A percentile compares a stretch with the other conserved stretches of the same genome.
These are phyloP conservation scores for Acacia confusa DNA, from an alignment of 306 rosid genomes.

Conservation along the genomic window DNA sequence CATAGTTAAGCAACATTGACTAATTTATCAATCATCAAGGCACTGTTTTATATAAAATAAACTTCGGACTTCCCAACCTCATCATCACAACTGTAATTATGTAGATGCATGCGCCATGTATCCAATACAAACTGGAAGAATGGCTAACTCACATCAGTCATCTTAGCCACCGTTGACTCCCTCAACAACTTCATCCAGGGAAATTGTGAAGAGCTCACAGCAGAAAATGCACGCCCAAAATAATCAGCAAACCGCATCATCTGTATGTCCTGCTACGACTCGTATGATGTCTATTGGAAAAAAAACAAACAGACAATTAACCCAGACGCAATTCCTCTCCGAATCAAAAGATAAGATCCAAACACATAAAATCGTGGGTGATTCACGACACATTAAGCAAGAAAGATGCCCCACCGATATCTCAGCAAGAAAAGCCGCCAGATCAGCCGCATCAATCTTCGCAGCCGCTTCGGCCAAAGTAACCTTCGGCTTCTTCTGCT, in stretches of 20 bases:
- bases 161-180: slow-evolving; percentile 79
- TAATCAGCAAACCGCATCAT: slow-evolving; percentile 91
- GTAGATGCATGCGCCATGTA: not conserved
- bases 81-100: not conserved
- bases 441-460: slow-evolving; percentile 71
- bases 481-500: slow-evolving; percentile 82
- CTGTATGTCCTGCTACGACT: slow-evolving; percentile 64
- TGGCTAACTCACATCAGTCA: slow-evolving; percentile 74
- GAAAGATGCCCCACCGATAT: slow-evolving; percentile 54
- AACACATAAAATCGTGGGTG: slow-evolving; percentile 18
- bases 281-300: slow-evolving; percentile 54
- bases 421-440: slow-evolving; percentile 58
- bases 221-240: slow-evolving; percentile 78
- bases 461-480: slow-evolving; percentile 84
- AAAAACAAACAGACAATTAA: slow-evolving; percentile 10
- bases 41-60: not conserved
- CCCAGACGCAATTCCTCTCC: not conserved
- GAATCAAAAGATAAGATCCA: not conserved
- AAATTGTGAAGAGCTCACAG: slow-evolving; percentile 80
- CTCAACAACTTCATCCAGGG: slow-evolving; percentile 87
- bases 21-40: slow-evolving; percentile 1
- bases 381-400: slow-evolving; percentile 27
- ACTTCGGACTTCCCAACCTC: not conserved
- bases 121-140: not conserved
- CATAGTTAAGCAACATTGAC: slow-evolving; percentile 19